Evolutionary conservation across 1,284 basidiomycete genomes (phyloP), one percentile per base, ranked within the genome.

Genomic region (Sparassis latifolia): DNA sequence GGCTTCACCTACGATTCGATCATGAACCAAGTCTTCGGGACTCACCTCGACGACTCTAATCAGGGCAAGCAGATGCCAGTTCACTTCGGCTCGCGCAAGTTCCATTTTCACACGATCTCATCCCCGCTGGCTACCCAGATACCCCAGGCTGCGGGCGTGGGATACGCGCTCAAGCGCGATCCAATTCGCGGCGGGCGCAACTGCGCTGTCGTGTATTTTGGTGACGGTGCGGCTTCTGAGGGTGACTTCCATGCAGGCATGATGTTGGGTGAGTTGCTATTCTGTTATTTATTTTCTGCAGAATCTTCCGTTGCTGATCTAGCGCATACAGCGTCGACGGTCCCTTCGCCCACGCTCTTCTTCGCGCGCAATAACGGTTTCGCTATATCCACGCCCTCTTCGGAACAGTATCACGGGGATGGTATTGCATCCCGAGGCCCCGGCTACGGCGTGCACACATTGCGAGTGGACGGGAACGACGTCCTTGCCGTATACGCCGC

Each of bases 51-150:
- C 66, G 75, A 69, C n/a, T 80, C 81, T 10, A 83, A 85, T n/a
- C 92, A 92, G 64, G 92, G 92, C 31, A 76, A 87, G 47, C 89
- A 92, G 65, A 93, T 93, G 91, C 90, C 89, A 6, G 84, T 92
- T 88, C 94, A 97, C 64, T 93, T 94, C 66, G 89, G 91, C 5
- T 92, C 92, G 3, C 77, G 79, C 2, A 71, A 84, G 51, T 80
- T 89, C 56, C 92, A 96, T 65, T 96, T 96, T 66, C 91, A 95
- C 68, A 92, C 90, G 32, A 95, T 97, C 55, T 96, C 93, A 3
- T 93, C 90, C 7, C 90, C 94, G 0, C 76, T 97, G n/a, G 91
- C 89, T 2, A 97, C 94, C 0, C 94, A 97, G 69, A 93, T 97
- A 56, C 95, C 94, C 0, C 93, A 97, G 69, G 95, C 93, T 5